Percentiles rank a stretch among this genome's conserved stretches.
These are phyloP conservation scores for Pseudozyma tsukubaensis DNA, from an alignment of 1,284 basidiomycete genomes.

Conservation along the genomic window DNA sequence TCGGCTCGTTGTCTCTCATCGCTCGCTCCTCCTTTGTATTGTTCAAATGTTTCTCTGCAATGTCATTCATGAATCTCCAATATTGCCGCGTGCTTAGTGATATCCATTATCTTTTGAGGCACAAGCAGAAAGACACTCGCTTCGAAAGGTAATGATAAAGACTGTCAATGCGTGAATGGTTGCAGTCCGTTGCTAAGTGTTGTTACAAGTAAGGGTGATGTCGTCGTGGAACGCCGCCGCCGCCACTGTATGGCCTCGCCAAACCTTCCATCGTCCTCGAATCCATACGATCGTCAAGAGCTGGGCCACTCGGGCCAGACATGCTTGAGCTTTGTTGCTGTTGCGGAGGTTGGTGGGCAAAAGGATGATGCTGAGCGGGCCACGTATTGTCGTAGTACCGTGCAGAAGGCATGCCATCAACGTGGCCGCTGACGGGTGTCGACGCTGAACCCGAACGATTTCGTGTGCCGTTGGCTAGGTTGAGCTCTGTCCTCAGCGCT, in stretches of 20 bases:
- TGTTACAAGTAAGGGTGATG: slow-evolving; percentile 30
- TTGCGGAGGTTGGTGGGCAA: slow-evolving; percentile 10
- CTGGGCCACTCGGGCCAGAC: neutral
- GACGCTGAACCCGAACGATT: slow-evolving; percentile 24
- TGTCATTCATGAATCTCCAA: too few species aligned
- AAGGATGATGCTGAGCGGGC: slow-evolving; percentile 8
- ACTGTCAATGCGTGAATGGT: neutral
- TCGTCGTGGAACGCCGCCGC: slow-evolving; percentile 11
- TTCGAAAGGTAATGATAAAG: too few species aligned
- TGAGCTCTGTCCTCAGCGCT: slow-evolving; percentile 47
- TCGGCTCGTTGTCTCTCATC: too few species aligned
- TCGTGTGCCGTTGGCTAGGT: slow-evolving; percentile 38
- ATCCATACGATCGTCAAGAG: neutral
- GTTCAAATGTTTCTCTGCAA: too few species aligned
- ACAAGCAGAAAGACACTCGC: too few species aligned
- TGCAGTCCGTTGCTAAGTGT: slow-evolving; percentile 6
- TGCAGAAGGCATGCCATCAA: neutral
- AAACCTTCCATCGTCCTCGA: neutral
- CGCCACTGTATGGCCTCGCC: slow-evolving; percentile 1
- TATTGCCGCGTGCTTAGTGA: too few species aligned
- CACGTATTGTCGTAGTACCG: slow-evolving; percentile 5
- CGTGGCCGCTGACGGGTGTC: neutral
- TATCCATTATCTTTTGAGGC: too few species aligned
- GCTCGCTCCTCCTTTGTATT: too few species aligned
- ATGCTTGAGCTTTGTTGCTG: neutral